Evolutionary conservation across 805 yeast genomes (phyloP).

Genomic region (Candida endomychidarum): DNA sequence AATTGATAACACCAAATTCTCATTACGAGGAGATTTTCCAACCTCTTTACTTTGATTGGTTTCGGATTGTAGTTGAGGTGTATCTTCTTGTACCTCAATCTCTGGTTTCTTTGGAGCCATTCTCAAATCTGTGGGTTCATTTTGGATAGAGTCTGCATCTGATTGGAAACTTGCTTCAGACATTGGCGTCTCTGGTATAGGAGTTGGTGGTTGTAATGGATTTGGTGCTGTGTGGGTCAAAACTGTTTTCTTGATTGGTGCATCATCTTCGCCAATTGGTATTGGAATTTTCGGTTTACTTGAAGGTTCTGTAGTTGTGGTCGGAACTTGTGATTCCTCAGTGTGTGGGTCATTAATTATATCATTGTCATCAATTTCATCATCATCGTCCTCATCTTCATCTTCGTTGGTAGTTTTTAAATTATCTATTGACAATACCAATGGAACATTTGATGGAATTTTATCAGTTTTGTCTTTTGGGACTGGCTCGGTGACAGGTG

Average conservation of each 20-base stretch:
- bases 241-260: conserved; percentile 6
- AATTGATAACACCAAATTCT: conserved; percentile 22
- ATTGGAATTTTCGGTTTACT: not conserved
- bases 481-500: too few relatives aligned
- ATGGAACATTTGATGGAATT: conserved; percentile 12
- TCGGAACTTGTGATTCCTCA: too few relatives aligned
- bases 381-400: conserved; percentile 6
- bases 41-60: not conserved
- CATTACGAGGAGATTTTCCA: not conserved
- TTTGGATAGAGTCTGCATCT: conserved; percentile 41
- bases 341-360: too few relatives aligned
- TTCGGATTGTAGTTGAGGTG: not conserved
- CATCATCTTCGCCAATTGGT: conserved; percentile 10
- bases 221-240: not conserved
- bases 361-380: conserved; percentile 4
- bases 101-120: conserved; percentile 13
- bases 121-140: conserved; percentile 33
- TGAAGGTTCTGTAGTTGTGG: too few relatives aligned
- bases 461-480: conserved; percentile 1
- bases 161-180: conserved; percentile 39
- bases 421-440: conserved; percentile 38
- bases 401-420: conserved; percentile 18
- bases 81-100: not conserved
- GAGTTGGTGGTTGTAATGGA: conserved; percentile 29
- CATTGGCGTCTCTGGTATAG: conserved; percentile 32